phyloP scores from a whole-genome alignment of 2,329 filamentous ascomycete species.

The Sphaceloma murrayae region DNA sequence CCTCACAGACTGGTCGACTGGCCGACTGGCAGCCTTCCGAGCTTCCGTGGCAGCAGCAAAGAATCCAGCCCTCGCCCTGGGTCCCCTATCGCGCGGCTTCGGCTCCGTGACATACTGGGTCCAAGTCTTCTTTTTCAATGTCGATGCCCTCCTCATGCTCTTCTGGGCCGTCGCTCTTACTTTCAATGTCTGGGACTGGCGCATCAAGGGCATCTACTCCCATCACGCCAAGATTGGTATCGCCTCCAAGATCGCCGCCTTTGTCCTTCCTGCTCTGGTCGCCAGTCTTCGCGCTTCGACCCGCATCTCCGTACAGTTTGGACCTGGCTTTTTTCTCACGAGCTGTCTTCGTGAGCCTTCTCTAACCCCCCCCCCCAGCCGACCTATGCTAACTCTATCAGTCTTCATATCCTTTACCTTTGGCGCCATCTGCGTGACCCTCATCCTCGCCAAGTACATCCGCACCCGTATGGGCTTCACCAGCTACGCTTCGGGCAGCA shows the following conservation, averaged over 20 bases:
- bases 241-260: conserved; percentile 15
- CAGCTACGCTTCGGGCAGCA: conserved; percentile 13
- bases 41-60: conserved; percentile 15
- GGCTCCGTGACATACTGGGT: conserved; percentile 20
- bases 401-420: conserved; percentile 20
- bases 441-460: conserved; percentile 21
- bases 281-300: conserved; percentile 17
- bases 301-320: conserved; percentile 11
- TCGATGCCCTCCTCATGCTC: conserved; percentile 16
- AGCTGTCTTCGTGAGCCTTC: conserved; percentile 4
- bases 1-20: conserved; percentile 18
- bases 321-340: conserved; percentile 8
- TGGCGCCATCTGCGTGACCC: conserved; percentile 19
- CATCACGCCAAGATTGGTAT: conserved; percentile 9
- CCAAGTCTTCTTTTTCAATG: conserved; percentile 20
- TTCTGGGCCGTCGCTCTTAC: conserved; percentile 20
- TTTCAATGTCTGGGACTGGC: conserved; percentile 19
- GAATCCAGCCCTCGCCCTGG: conserved; percentile 19
- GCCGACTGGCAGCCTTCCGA: conserved; percentile 18
- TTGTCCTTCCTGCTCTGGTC: conserved; percentile 18
- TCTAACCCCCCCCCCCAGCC: background rate
- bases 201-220: conserved; percentile 10
- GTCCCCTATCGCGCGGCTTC: conserved; percentile 20
- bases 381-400: conserved; percentile 6
- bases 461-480: conserved; percentile 16